phyloP scores from a whole-genome alignment of 345 rosid genomes.

The Eucalyptus marginata region DNA sequence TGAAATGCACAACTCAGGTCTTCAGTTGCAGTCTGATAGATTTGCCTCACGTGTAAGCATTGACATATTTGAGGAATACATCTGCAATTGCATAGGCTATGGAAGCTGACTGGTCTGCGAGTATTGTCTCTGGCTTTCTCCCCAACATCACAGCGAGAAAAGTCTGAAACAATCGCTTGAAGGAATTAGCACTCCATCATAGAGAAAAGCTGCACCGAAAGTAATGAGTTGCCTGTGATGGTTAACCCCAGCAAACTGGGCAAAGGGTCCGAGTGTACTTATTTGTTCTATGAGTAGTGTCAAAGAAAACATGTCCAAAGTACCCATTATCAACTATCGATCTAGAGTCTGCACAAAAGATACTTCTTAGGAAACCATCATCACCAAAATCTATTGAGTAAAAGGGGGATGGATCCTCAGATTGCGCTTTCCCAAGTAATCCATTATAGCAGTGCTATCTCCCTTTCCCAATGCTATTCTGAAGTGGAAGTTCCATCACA shows the following conservation, averaged over 20 bases:
- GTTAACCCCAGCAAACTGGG: constrained; percentile 18
- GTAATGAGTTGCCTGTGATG: constrained; percentile 17
- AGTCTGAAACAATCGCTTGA: constrained; percentile 17
- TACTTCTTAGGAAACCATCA: neutral
- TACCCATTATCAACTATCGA: constrained; percentile 11
- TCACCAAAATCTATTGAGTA: neutral
- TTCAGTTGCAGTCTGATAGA: constrained; percentile 17
- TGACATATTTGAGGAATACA: constrained; percentile 16
- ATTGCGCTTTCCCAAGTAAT: neutral
- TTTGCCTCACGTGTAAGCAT: constrained; percentile 13
- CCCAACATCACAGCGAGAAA: constrained; percentile 19
- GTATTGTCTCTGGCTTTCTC: constrained; percentile 22
- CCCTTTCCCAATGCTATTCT: neutral
- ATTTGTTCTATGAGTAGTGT: constrained; percentile 12
- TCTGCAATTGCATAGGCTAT: constrained; percentile 15
- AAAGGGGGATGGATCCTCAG: neutral
- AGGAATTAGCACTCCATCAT: constrained; percentile 18
- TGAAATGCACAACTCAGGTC: constrained; percentile 4
- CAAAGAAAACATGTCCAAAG: constrained; percentile 25
- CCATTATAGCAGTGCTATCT: neutral
- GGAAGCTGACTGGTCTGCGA: constrained; percentile 22
- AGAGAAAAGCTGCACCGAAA: constrained; percentile 21
- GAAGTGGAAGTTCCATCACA: neutral
- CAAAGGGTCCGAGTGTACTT: constrained; percentile 18
- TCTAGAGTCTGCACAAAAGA: constrained; percentile 28